Base-by-base conservation (phyloP, 1,284 basidiomycete species). In the Exobasidium cylindrosporum region DNA sequence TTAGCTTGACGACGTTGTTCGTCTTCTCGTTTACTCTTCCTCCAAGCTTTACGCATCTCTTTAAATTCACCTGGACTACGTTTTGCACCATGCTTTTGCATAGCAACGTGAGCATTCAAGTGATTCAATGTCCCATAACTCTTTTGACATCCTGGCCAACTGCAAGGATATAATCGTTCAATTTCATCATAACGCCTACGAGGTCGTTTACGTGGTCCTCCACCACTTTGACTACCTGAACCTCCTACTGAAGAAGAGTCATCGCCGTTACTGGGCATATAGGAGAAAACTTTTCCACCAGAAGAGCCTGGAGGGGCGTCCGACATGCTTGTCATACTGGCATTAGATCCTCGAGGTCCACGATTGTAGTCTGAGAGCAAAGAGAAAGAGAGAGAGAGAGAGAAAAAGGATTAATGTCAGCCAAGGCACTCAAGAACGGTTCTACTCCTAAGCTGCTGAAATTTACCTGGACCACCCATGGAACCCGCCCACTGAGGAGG, bases 21-120 rank as follows among this genome's bases (percentile, higher is more conserved):
- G 26, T 84, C 84, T 69, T 91, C 89, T 81, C 93, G 91, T 84
- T 94, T 97, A 73, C 88, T 86, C 82, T 91, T 91, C 58, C 92
- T 87, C 92, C 93, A 96, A 71, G 90, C 89, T 80, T 94, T 96
- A 66, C 94, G 87, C 78, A 96, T 88, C 76, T 97, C 95, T 80
- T 96, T 97, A 84, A 97, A 97, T 83, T 97, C 94, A 65, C 85
- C 86, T 6, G 92, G 91, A 77, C 85, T 89, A 57, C 91, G 86
- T 81, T 92, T 93, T 17, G 83, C 61, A 45, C 91, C 91, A 76
- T 94, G 91, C 81, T 90, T 90, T 81, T 93, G 92, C 90, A 93
- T 92, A 24, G 87, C 89, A 66, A 94, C 90, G 80, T 94, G 91
- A 21, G 91, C 91, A 77, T 94, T 94, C 66, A 94, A 84, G 80